Conservation (phyloP, 805 yeast genomes). For the Saccharomyces paradoxus region DNA sequence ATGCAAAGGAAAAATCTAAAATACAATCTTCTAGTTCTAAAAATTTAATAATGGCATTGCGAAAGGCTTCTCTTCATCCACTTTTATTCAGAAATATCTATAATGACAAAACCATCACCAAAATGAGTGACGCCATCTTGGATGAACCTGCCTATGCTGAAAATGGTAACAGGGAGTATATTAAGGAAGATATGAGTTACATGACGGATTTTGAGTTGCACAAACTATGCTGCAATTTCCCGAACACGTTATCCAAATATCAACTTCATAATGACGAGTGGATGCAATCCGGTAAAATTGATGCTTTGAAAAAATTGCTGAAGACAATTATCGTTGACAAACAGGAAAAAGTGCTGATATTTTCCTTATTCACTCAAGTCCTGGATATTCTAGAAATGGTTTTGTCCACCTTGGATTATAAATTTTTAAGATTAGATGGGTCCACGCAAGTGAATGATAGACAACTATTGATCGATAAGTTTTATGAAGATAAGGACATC, state of each 20-base stretch:
- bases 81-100: constrained; percentile 65
- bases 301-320: constrained; percentile 48
- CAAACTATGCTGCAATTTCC: constrained; percentile 62
- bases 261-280: constrained; percentile 47
- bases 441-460: constrained; percentile 85
- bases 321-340: constrained; percentile 41
- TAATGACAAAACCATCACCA: constrained; percentile 42
- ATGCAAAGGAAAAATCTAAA: constrained; percentile 28
- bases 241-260: constrained; percentile 49
- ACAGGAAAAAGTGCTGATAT: constrained; percentile 65
- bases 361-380: constrained; percentile 88
- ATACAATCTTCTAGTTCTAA: constrained; percentile 33
- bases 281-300: constrained; percentile 68
- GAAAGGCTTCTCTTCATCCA: constrained; percentile 93
- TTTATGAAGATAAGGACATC: constrained; percentile 70
- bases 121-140: constrained; percentile 76
- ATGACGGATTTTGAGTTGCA: constrained; percentile 90
- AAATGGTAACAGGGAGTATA: constrained; percentile 68
- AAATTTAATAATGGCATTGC: constrained; percentile 75
- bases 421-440: constrained; percentile 87
- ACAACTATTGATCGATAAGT: constrained; percentile 84
- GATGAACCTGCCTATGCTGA: constrained; percentile 63
- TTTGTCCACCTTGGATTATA: constrained; percentile 51
- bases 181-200: constrained; percentile 88
- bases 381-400: constrained; percentile 80